phyloP scores from a whole-genome alignment of 176 grass and related monocot genomes.

The Miscanthus lutarioriparius region DNA sequence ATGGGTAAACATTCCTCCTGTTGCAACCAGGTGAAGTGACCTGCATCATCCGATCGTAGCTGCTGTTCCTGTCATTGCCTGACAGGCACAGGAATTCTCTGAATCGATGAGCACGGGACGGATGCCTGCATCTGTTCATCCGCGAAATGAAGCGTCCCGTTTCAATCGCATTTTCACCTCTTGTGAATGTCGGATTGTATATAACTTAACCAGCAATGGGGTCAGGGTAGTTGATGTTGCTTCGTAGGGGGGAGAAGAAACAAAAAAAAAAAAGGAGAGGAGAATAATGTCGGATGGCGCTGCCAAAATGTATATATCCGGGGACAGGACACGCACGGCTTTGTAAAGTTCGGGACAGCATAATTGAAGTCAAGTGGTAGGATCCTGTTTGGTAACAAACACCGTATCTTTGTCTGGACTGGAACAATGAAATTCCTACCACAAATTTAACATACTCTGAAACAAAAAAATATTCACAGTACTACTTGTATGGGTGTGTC shows the following conservation, averaged over 20 bases:
- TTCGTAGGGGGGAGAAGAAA: background rate
- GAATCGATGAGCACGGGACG: too few species aligned
- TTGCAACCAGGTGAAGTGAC: background rate
- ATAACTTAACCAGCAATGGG: conserved; percentile 21
- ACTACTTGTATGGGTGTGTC: too few species aligned
- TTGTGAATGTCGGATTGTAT: conserved; percentile 34
- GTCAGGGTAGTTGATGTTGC: conserved; percentile 13
- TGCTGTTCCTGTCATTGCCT: background rate
- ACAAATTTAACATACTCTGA: too few species aligned
- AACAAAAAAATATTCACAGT: too few species aligned
- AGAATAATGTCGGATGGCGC: background rate
- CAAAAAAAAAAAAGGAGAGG: too few species aligned
- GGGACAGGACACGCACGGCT: conserved; percentile 16
- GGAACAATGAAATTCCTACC: background rate
- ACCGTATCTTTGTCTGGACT: background rate
- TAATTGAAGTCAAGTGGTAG: conserved; percentile 17
- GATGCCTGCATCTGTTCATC: background rate
- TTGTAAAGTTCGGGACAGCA: conserved; percentile 32
- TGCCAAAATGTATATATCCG: conserved; percentile 7
- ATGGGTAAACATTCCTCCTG: conserved; percentile 53
- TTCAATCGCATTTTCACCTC: conserved; percentile 12
- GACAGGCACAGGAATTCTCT: background rate
- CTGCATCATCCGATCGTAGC: background rate
- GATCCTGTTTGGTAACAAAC: background rate
- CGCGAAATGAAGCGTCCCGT: conserved; percentile 4